Conservation (phyloP, 2,329 filamentous ascomycete genomes). For the Clathrospora elynae region DNA sequence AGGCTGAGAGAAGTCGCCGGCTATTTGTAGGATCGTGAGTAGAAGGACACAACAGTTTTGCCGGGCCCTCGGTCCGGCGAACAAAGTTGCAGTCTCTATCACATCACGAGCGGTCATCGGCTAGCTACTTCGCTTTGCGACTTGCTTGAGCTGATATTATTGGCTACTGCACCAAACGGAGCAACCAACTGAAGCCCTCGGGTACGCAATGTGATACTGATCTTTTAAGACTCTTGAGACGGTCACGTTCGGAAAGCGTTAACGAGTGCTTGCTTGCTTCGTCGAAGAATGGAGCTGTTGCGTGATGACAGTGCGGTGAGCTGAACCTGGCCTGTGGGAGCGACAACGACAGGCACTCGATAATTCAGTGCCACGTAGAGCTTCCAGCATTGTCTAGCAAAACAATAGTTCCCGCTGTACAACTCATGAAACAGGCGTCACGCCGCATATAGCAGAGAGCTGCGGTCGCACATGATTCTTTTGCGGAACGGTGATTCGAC, state of each 20-base stretch:
- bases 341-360: constrained; percentile 18
- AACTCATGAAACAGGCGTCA: constrained; percentile 50
- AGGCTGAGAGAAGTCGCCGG: constrained; percentile 23
- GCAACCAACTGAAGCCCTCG: no score
- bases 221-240: no score
- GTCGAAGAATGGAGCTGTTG: no score
- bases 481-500: constrained; percentile 44
- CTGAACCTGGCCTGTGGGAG: constrained; percentile 16
- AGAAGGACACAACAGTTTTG: constrained; percentile 23
- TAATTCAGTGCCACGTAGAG: constrained; percentile 31
- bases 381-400: constrained; percentile 23
- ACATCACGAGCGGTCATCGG: constrained; percentile 18
- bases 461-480: constrained; percentile 45
- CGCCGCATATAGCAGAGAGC: constrained; percentile 34
- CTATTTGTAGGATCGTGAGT: constrained; percentile 32
- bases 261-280: no score
- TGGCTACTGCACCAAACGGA: no score
- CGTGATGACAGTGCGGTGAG: no score
- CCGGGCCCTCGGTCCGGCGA: constrained; percentile 37
- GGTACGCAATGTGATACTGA: no score
- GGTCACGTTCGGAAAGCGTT: no score
- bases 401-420: constrained; percentile 41
- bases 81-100: constrained; percentile 16
- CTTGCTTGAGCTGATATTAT: no score
- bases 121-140: background rate